Base-by-base conservation (phyloP, 2,329 filamentous ascomycete species). In the Nannizziopsis barbatae region DNA sequence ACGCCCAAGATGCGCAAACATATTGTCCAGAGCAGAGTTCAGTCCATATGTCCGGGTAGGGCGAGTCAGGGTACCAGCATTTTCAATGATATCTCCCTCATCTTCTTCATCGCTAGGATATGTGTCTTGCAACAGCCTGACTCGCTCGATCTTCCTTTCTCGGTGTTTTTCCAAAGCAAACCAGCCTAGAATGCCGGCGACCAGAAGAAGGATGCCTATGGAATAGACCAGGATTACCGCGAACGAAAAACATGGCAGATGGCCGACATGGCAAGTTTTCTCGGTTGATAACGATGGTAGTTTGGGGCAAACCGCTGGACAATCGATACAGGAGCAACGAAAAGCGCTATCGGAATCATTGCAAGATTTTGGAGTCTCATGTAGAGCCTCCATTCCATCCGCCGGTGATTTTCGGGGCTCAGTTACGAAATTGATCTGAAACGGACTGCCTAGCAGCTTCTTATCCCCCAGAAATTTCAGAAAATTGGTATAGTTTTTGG, bases 391-490 rank as follows among this genome's bases (percentile, higher is more conserved):
- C 84, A 96, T 93, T n/a, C 71, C 73, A 0, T 79, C 74, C 42
- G 86, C 79, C 9, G 73, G 65, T 53, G 81, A 79, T 6, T 76
- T 65, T 65, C 71, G 51, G 65, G 77, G 55, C 67, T 71, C 8
- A 79, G 90, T 69, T 41, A 59, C 56, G 58, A 92, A 98, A 71
- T 98, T 93, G 70, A 98, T 95, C 71, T 98, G 92, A 66, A 98
- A 98, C 0, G 92, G 92, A 49, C 90, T 96, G 3, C 93, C 93
- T 30, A 79, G 60, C 17, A 90, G 76, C 65, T 93, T 93, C 72
- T 95, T 90, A 65, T 95, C 83, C 12, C 92, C 92, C 31, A 98
- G 69, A 58, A 96, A 98, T 60, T 89, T 90, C 56, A 98, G 71
- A 57, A 98, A 84, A 37, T 84, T 78, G 0, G 80, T 79, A 64